Base-by-base conservation (phyloP, 352 stramenopile species). In the Plasmopara viticola region DNA sequence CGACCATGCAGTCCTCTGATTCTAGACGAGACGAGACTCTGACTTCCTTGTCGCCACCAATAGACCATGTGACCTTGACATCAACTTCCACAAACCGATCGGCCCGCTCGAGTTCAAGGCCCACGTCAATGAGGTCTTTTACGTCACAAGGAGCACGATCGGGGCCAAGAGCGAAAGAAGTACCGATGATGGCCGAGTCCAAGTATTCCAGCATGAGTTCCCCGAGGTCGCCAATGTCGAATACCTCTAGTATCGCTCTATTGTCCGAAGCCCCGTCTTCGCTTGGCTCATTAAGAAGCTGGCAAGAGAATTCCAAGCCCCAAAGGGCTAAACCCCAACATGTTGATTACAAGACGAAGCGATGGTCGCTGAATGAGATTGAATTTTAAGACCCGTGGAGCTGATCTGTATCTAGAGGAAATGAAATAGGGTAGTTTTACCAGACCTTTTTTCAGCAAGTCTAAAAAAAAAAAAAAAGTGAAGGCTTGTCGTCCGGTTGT, bases 241-340 rank as follows among this genome's bases (percentile, higher is more conserved):
- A 65, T 44, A 66, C 60, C 5, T 87, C 75, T 10, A 87, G 75
- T 44, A 84, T 89, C 44, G 78, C 75, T 35, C 43, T 89, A 40
- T 58, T 89, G 31, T 84, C 73, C 10, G 66, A 75, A 44, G 53
- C 57, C 2, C 62, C 57, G 40, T 66, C 51, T 6, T 74, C 74
- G 14, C 13, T 52, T 31, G 48, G 62, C 9, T 77, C 68, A 4
- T 60, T 56, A 38, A 53, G 68, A 44, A 56, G 58, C 43, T 60
- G 58, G 43, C 58, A 66, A n/a, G 51, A 49, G 6, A 56, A 57
- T 12, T 48, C 56, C 4, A 74, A 72, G 17, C 54, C 56, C 17
- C 53, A 62, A 28, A 49, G 61, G 35, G 25, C 43, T 1, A 41
- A 44, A 18, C 48, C 42, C 13, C 51, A 60, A 39, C 60, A 64